These are phyloP conservation scores for Lecanicillium sp. DNA, from an alignment of 2,329 filamentous ascomycete genomes.

Conservation along the genomic window DNA sequence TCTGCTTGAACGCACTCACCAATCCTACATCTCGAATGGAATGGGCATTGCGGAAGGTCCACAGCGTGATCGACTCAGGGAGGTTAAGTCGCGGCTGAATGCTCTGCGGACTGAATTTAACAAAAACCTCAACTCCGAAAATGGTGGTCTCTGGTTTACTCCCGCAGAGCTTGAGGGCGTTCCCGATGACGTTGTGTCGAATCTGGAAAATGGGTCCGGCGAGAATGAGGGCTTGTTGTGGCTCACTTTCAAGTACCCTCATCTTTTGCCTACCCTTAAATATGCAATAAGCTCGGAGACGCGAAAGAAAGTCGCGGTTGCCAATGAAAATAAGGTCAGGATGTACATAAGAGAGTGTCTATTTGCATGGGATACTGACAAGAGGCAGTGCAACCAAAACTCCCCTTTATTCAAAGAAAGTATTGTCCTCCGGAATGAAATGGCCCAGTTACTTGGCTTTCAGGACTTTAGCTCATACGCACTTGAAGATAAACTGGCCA, in stretches of 20 bases:
- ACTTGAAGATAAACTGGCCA: conserved; percentile 85
- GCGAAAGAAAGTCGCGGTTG: conserved; percentile 60
- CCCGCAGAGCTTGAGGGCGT: conserved; percentile 66
- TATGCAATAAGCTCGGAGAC: conserved; percentile 64
- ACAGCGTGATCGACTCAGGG: no score
- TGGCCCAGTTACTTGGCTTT: conserved; percentile 68
- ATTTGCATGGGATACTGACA: background rate
- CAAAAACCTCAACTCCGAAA: no score
- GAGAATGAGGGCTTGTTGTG: conserved; percentile 67
- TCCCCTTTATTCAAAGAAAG: conserved; percentile 66
- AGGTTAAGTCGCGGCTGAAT: no score
- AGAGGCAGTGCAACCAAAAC: conserved; percentile 54
- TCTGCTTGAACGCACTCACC: no score
- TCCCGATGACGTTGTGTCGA: conserved; percentile 57
- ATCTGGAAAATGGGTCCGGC: conserved; percentile 62
- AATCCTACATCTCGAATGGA: no score
- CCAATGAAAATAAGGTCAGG: conserved; percentile 69
- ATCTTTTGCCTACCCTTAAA: conserved; percentile 70
- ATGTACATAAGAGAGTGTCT: background rate
- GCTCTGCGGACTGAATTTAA: no score
- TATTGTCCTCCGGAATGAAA: conserved; percentile 67
- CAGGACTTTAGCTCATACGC: conserved; percentile 64
- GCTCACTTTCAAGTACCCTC: conserved; percentile 76
- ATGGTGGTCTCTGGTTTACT: conserved; percentile 73
- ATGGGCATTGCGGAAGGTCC: no score